Evolutionary conservation across 257 asterid genomes (phyloP).

Genomic region (Lithospermum erythrorhizon): DNA sequence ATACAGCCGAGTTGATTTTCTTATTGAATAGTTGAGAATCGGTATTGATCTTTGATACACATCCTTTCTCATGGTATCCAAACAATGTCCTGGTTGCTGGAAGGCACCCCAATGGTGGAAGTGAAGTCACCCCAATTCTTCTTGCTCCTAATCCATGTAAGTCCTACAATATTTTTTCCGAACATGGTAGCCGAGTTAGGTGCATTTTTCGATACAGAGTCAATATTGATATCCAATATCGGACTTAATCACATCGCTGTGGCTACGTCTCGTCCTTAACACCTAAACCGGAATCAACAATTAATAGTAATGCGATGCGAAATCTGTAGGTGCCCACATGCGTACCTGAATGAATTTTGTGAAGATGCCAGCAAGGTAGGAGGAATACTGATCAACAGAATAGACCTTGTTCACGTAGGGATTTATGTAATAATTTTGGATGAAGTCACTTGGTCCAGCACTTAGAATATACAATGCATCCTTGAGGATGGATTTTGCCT

Average conservation of each 20-base stretch:
- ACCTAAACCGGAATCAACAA: no score
- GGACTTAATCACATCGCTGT: not conserved
- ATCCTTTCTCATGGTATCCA: slow-evolving; percentile 62
- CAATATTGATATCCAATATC: no score
- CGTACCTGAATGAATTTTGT: slow-evolving; percentile 47
- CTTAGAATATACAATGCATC: slow-evolving; percentile 55
- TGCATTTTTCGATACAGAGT: no score
- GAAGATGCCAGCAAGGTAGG: slow-evolving; percentile 54
- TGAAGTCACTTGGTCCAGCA: slow-evolving; percentile 72
- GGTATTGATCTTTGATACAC: slow-evolving; percentile 55
- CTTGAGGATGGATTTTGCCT: slow-evolving; percentile 42
- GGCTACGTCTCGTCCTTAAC: no score
- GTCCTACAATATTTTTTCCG: slow-evolving; percentile 17
- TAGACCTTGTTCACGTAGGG: slow-evolving; percentile 55
- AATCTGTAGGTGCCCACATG: not conserved
- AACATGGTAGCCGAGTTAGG: no score
- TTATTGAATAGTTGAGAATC: slow-evolving; percentile 71
- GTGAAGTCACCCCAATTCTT: slow-evolving; percentile 80
- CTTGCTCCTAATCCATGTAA: slow-evolving; percentile 78
- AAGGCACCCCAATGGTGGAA: slow-evolving; percentile 89
- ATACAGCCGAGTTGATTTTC: slow-evolving; percentile 57
- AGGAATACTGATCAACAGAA: slow-evolving; percentile 67
- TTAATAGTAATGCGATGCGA: no score
- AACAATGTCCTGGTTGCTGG: slow-evolving; percentile 78
- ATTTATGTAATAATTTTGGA: slow-evolving; percentile 81